A percentile compares a stretch with the other conserved stretches of the same genome.
Conservation (phyloP, 2,329 filamentous ascomycete species). For the Fusarium chaquense region DNA sequence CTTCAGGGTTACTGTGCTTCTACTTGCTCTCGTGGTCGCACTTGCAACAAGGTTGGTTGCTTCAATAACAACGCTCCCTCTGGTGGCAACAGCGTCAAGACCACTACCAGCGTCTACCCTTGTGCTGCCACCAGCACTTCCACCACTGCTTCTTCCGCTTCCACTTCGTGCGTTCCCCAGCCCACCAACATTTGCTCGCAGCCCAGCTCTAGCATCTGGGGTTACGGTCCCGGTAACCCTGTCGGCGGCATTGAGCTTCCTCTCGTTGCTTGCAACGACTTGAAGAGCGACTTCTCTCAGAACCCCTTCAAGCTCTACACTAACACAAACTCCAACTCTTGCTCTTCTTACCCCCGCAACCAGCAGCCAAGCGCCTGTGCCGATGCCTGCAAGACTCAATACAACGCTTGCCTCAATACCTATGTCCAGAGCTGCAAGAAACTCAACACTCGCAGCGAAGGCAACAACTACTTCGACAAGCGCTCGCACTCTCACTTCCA, state of each 20-base stretch:
- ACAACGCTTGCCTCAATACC: slow-evolving; percentile 59
- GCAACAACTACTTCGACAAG: slow-evolving; percentile 37
- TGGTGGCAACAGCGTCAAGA: slow-evolving; percentile 51
- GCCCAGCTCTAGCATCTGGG: slow-evolving; percentile 67
- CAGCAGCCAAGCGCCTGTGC: slow-evolving; percentile 58
- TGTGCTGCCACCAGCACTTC: slow-evolving; percentile 49
- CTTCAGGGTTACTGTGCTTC: slow-evolving; percentile 60
- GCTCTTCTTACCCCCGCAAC: slow-evolving; percentile 58
- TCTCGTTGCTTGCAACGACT: slow-evolving; percentile 67
- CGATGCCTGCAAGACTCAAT: slow-evolving; percentile 67
- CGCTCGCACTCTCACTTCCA: slow-evolving; percentile 40
- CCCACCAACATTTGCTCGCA: slow-evolving; percentile 66
- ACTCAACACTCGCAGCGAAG: slow-evolving; percentile 44
- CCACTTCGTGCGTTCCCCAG: slow-evolving; percentile 57
- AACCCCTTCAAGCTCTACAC: slow-evolving; percentile 67
- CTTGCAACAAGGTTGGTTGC: slow-evolving; percentile 59
- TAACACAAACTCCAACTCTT: slow-evolving; percentile 56
- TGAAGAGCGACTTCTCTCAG: slow-evolving; percentile 55
- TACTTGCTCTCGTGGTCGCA: slow-evolving; percentile 50
- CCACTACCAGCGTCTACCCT: slow-evolving; percentile 53
- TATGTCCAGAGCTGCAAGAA: slow-evolving; percentile 64
- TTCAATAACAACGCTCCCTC: slow-evolving; percentile 57
- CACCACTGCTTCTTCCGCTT: slow-evolving; percentile 49
- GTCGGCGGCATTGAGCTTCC: slow-evolving; percentile 66
- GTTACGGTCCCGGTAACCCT: slow-evolving; percentile 74